Base-by-base conservation (phyloP, 2,329 filamentous ascomycete species). In the Alternaria gaisen region DNA sequence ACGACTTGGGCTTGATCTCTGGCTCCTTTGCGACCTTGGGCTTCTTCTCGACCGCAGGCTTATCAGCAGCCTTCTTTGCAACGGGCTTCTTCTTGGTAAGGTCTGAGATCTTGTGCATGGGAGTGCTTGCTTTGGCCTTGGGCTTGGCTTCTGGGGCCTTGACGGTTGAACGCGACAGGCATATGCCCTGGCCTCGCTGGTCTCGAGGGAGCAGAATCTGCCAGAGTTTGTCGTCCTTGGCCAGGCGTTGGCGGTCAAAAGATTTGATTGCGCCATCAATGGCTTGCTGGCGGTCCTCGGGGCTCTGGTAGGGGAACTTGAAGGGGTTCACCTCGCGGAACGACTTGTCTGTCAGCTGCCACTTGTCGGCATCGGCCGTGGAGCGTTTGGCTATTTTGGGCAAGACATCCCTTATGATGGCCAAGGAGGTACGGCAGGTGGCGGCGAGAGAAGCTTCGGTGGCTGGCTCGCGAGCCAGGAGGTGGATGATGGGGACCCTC, bases 261-360 rank as follows among this genome's bases (percentile, higher is more conserved):
- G 87, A 86, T 54, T 84, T 84, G 69, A 89, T 84, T 55, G 87
- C 87, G 75, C 85, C 85, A 64, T 88, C 84, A 68, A 90, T 86
- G 28, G 87, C 88, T 54, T 83, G 79, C 63, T 88, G 81, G 18
- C 87, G 82, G 58, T 89, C 85, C 47, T 85, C 82, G 47, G 83
- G 71, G 38, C 78, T 82, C 28, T 81, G 82, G 73, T 89, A 90
- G 12, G 81, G 82, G 70, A 90, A 90, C 8, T 82, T 84, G 82
- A 83, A 89, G 10, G 88, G 82, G 69, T 89, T 86, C 63, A 90
- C 78, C 53, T 89, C 87, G 68, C 86, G 86, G 72, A 85, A 90
- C 16, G 80, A 77, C 69, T 86, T 86, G 74, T 89, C 87, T 34
- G 79, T 83, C 63, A 90, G 79, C 67, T 77, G 74, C 75, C 75